Evolutionary conservation across 805 yeast species (phyloP).

Genomic region (Wickerhamiella slavikovae): DNA sequence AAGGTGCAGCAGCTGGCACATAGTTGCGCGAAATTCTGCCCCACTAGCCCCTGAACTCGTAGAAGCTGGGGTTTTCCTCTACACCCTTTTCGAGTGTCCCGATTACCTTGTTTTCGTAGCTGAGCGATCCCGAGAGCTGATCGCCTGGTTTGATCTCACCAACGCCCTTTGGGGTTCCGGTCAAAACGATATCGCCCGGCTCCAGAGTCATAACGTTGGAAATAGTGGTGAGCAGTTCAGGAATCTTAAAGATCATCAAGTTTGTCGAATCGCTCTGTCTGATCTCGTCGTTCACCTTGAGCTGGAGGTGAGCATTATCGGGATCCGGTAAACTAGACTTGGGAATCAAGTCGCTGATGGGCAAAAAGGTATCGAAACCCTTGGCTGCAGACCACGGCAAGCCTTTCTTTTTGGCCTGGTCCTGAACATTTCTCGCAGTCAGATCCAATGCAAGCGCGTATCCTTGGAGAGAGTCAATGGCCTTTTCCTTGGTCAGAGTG

Average conservation of each 20-base stretch:
- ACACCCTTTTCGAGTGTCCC: slow-evolving; percentile 31
- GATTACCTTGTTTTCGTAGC: slow-evolving; percentile 33
- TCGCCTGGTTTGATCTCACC: slow-evolving; percentile 72
- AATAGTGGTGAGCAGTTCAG: slow-evolving; percentile 58
- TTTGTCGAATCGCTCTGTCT: slow-evolving; percentile 55
- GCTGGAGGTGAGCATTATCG: slow-evolving; percentile 39
- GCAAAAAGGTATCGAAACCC: slow-evolving; percentile 91
- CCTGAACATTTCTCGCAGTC: slow-evolving; percentile 92
- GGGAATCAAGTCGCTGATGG: slow-evolving; percentile 57
- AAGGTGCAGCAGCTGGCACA: too few relatives aligned
- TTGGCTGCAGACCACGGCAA: slow-evolving; percentile 94
- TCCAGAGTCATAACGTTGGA: slow-evolving; percentile 79
- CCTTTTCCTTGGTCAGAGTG: slow-evolving; percentile 39
- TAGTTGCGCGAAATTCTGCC: too few relatives aligned
- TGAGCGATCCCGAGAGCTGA: slow-evolving; percentile 39
- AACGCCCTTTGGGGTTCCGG: slow-evolving; percentile 98
- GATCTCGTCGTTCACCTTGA: slow-evolving; percentile 47
- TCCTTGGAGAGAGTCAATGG: slow-evolving; percentile 62
- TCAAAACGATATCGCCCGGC: slow-evolving; percentile 75
- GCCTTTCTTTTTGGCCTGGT: slow-evolving; percentile 82
- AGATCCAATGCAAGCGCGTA: slow-evolving; percentile 80
- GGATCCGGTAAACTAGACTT: slow-evolving; percentile 50
- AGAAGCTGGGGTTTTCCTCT: slow-evolving; percentile 38
- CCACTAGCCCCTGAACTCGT: slow-evolving; percentile 29
- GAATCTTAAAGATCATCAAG: slow-evolving; percentile 78